Percentiles rank a stretch among this genome's conserved stretches.
phyloP scores from a whole-genome alignment of 768 basidiomycete genomes.

The Chiua virens region DNA sequence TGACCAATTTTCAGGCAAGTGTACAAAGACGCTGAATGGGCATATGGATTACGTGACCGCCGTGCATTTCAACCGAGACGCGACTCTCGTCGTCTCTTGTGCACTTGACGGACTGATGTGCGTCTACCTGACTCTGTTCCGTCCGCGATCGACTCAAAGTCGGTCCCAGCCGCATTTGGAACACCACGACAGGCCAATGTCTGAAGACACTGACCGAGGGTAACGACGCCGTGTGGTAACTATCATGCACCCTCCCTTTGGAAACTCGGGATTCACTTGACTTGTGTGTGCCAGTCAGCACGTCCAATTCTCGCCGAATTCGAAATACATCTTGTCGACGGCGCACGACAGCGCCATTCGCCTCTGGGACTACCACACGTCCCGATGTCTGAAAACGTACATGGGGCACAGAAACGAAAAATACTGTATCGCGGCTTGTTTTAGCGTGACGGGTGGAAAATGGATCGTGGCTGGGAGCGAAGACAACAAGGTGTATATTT shows the following conservation, averaged over 20 bases:
- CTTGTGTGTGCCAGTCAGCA: conserved; percentile 57
- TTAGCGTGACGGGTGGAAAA: conserved; percentile 81
- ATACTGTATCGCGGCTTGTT: conserved; percentile 82
- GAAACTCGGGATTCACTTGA: neutral
- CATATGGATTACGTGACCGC: conserved; percentile 95
- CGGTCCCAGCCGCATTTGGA: conserved; percentile 88
- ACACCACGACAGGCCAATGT: conserved; percentile 88
- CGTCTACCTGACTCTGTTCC: conserved; percentile 29
- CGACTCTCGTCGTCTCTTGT: conserved; percentile 88
- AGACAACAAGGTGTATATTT: conserved; percentile 85
- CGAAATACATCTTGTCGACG: conserved; percentile 90
- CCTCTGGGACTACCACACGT: conserved; percentile 93
- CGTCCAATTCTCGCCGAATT: conserved; percentile 94
- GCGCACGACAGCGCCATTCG: conserved; percentile 92
- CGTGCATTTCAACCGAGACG: conserved; percentile 92
- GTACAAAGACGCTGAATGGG: conserved; percentile 83
- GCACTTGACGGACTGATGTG: conserved; percentile 94
- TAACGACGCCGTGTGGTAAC: conserved; percentile 77
- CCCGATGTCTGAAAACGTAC: conserved; percentile 89
- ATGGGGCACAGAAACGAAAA: conserved; percentile 78
- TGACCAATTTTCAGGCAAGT: conserved; percentile 55
- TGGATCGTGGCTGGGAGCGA: conserved; percentile 94
- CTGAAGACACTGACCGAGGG: conserved; percentile 94
- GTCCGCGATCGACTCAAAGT: neutral
- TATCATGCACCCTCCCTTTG: neutral